phyloP scores from a whole-genome alignment of 2,329 filamentous ascomycete genomes.

The Pseudogymnoascus pannorum region DNA sequence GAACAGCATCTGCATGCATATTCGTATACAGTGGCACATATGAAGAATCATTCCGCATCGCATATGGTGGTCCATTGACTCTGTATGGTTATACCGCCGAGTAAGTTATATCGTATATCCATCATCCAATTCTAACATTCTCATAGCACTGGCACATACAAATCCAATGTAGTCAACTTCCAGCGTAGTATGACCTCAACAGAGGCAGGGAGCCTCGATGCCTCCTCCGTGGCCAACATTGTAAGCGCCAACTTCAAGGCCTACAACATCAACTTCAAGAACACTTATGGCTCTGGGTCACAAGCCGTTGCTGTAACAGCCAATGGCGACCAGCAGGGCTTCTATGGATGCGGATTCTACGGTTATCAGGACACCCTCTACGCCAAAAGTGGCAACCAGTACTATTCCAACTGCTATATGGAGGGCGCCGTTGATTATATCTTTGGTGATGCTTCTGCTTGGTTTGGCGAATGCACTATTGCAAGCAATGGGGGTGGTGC shows the following conservation, averaged over 20 bases:
- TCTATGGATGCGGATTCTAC: constrained; percentile 45
- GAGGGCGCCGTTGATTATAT: constrained; percentile 51
- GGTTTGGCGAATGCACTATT: constrained; percentile 39
- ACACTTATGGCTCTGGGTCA: constrained; percentile 38
- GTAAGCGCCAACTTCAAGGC: constrained; percentile 42
- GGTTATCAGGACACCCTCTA: constrained; percentile 49
- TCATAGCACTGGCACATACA: constrained; percentile 14
- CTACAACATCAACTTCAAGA: constrained; percentile 50
- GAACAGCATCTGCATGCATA: constrained; percentile 33
- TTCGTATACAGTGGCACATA: constrained; percentile 49
- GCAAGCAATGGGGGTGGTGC: constrained; percentile 30
- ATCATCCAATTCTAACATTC: neutral
- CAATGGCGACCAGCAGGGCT: constrained; percentile 40
- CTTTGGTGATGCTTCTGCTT: constrained; percentile 46
- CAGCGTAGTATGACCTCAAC: constrained; percentile 10
- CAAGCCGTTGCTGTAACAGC: constrained; percentile 48
- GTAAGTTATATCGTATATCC: constrained; percentile 13
- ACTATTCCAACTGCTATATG: constrained; percentile 49
- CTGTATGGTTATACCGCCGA: constrained; percentile 43
- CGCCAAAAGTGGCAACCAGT: constrained; percentile 41
- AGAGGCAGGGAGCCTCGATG: constrained; percentile 23
- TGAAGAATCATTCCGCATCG: constrained; percentile 41
- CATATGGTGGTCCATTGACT: constrained; percentile 11
- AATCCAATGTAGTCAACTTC: constrained; percentile 16
- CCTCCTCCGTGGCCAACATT: constrained; percentile 39